These are phyloP conservation scores for Cornus florida DNA, from an alignment of 148 eudicot genomes.

Conservation along the genomic window DNA sequence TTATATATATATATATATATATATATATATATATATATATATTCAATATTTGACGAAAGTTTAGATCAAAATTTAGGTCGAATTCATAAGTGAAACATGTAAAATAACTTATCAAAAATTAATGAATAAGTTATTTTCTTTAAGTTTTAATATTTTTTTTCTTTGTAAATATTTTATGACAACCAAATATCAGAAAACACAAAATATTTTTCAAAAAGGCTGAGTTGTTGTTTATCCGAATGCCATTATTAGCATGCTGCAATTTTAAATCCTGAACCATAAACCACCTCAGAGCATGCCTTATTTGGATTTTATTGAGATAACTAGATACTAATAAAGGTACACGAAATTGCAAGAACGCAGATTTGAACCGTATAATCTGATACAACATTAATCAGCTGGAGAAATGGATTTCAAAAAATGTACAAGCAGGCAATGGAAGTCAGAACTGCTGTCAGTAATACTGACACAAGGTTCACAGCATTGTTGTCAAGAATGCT, in stretches of 20 bases:
- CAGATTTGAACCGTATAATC: not conserved
- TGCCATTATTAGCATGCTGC: not conserved
- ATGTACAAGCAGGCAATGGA: constrained; percentile 41
- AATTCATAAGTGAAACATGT: too few species aligned
- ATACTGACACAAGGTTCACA: constrained; percentile 48
- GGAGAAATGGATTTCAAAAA: constrained; percentile 31
- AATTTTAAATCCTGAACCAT: not conserved
- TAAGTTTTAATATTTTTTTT: too few species aligned
- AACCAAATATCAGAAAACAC: too few species aligned
- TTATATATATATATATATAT: too few species aligned
- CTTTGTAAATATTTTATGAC: too few species aligned
- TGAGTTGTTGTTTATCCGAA: not conserved
- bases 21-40: too few species aligned
- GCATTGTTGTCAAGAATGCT: constrained; percentile 60
- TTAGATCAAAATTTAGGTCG: too few species aligned
- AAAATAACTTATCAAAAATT: too few species aligned
- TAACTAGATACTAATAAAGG: not conserved
- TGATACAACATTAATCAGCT: not conserved
- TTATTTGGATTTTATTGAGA: not conserved
- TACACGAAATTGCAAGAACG: not conserved
- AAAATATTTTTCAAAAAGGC: not conserved
- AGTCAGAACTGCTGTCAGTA: constrained; percentile 47
- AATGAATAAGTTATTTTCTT: too few species aligned
- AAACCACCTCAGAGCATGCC: not conserved
- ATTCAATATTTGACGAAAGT: too few species aligned